Conservation (phyloP, 2,329 filamentous ascomycete genomes). For the Ophiostoma sp. region DNA sequence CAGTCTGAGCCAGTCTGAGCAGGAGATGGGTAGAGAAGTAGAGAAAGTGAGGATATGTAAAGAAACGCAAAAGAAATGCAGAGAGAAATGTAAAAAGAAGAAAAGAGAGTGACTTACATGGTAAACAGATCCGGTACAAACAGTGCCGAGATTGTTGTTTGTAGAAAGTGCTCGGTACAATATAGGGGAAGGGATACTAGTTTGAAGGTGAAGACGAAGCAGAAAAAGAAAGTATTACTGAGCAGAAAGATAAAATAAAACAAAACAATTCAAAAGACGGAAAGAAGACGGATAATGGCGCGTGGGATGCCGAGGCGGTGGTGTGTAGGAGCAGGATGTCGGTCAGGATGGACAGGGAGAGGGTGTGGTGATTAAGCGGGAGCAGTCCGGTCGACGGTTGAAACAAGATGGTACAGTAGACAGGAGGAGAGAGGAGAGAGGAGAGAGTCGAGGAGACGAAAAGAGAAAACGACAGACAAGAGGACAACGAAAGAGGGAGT, state of each 20-base stretch:
- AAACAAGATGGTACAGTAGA: background rate
- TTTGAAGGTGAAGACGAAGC: no score
- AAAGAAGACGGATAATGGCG: background rate
- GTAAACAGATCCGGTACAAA: background rate
- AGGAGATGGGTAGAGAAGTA: background rate
- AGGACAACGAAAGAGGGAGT: background rate
- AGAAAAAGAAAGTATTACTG: background rate
- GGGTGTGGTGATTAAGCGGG: background rate
- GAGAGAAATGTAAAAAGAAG: background rate
- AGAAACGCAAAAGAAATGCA: background rate
- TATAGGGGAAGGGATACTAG: no score
- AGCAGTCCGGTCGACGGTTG: no score
- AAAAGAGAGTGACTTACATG: background rate
- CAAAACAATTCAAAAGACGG: background rate
- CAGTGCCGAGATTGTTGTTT: background rate
- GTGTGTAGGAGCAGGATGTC: slow-evolving; percentile 4
- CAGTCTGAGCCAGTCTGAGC: background rate
- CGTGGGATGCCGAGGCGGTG: slow-evolving; percentile 1
- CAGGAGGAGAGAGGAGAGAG: background rate
- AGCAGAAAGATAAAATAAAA: no score
- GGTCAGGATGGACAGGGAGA: background rate
- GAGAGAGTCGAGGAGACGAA: background rate
- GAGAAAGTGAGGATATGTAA: background rate
- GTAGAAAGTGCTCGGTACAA: no score
- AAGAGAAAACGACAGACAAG: background rate